These are phyloP conservation scores for Rhodamnia rubescens DNA, from an alignment of 345 rosid species.

Conservation along the genomic window DNA sequence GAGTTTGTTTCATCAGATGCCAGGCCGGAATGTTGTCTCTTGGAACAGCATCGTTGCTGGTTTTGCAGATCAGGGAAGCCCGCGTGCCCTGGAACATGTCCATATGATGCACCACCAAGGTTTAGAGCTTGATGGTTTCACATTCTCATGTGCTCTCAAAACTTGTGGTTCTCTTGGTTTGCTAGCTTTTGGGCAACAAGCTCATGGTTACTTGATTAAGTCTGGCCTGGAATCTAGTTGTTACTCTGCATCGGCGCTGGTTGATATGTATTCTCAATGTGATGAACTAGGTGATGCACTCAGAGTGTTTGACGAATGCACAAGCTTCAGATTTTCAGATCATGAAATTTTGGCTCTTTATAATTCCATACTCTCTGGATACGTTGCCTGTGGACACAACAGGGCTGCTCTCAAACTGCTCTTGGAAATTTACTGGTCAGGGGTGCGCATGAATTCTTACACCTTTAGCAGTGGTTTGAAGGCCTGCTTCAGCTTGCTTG, in stretches of 20 bases:
- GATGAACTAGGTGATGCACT: slow-evolving; percentile 24
- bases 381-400: slow-evolving; percentile 29
- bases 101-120: slow-evolving; percentile 53
- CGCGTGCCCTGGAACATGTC: slow-evolving; percentile 32
- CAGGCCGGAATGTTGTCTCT: slow-evolving; percentile 36
- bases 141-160: slow-evolving; percentile 60
- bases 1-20: slow-evolving; percentile 37
- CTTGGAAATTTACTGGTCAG: slow-evolving; percentile 21
- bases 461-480: slow-evolving; percentile 50
- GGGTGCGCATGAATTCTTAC: slow-evolving; percentile 40
- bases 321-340: neutral
- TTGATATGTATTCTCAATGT: slow-evolving; percentile 70
- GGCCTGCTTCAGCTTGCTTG: slow-evolving; percentile 42
- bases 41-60: slow-evolving; percentile 73
- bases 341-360: slow-evolving; percentile 26
- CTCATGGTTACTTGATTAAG: slow-evolving; percentile 44
- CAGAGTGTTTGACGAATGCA: slow-evolving; percentile 18
- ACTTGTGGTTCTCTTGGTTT: slow-evolving; percentile 30
- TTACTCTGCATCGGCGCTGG: slow-evolving; percentile 41
- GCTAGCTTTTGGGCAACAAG: slow-evolving; percentile 38
- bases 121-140: slow-evolving; percentile 41
- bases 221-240: slow-evolving; percentile 45
- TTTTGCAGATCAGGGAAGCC: slow-evolving; percentile 41
- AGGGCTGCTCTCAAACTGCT: slow-evolving; percentile 35
- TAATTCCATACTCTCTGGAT: slow-evolving; percentile 64